Base-by-base conservation (phyloP, 176 grass and related monocot species). In the Thalia dealbata region DNA sequence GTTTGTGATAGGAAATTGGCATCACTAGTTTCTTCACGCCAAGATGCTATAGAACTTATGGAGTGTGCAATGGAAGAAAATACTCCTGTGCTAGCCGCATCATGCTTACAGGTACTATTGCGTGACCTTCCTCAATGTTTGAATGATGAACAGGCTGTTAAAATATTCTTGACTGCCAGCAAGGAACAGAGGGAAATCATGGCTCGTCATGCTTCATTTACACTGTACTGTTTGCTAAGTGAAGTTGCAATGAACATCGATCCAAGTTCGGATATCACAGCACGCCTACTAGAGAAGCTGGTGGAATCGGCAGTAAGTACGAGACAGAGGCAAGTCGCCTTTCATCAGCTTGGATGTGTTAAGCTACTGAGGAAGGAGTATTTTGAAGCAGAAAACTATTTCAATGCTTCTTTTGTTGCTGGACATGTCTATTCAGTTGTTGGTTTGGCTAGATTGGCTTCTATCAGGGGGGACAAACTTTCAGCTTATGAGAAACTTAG, bases 1-100 rank as follows among this genome's bases (percentile, higher is more conserved):
- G 87, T 90, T n/a, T 99, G 95, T 35, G 90, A 93, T 73, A 74
- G 61, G 75, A 91, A 91, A 61, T 88, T 99, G 78, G 95, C 95
- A 73, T 92, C 90, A 79, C 85, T 91, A 46, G 72, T 99, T 70
- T 92, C 76, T 75, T 86, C 95, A 7, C 86, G 83, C 78, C 95
- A 99, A 75, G 95, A 99, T 88, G 95, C 95, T 78, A 50, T 91
- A 75, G 95, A 99, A 28, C 92, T 88, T 81, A 95, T 99, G 90
- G 95, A 99, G 69, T 91, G 87, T 72, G 90, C 95, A 76, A 73
- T 99, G 76, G 95, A 99, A 85, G 73, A 95, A 64, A 73, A 71
- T 26, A 88, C 87, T 84, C 88, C 90, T 64, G 83, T 95, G 43
- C 88, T 99, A 74, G 95, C 90, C 12, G 87, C 90, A 43, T 87